Evolutionary conservation across 2,329 filamentous ascomycete genomes (phyloP).

Genomic region (Stylonectria norvegica): DNA sequence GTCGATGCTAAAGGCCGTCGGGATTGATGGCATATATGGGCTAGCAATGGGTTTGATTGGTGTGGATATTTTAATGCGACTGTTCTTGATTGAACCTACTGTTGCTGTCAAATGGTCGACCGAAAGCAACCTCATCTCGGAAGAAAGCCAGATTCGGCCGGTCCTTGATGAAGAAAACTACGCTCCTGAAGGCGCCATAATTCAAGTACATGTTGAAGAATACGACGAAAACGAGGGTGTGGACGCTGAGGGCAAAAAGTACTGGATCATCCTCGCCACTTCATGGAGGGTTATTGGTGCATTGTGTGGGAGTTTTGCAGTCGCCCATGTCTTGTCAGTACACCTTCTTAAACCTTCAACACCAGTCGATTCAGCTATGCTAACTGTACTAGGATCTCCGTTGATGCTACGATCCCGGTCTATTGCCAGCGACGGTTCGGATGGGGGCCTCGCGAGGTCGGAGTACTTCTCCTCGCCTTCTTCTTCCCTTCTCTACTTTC

Average conservation of each 20-base stretch:
- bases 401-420: slow-evolving; percentile 10
- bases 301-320: slow-evolving; percentile 11
- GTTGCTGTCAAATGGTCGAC: slow-evolving; percentile 2
- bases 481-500: slow-evolving; percentile 12
- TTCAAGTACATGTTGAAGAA: no score
- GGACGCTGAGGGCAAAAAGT: not conserved
- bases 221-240: not conserved
- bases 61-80: slow-evolving; percentile 10
- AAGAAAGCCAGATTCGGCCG: no score
- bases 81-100: slow-evolving; percentile 10
- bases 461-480: slow-evolving; percentile 9
- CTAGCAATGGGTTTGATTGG: slow-evolving; percentile 8
- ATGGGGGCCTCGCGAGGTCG: slow-evolving; percentile 5
- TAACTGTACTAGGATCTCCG: slow-evolving; percentile 9
- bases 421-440: slow-evolving; percentile 8
- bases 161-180: no score
- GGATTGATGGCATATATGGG: slow-evolving; percentile 8
- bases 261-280: not conserved
- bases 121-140: not conserved
- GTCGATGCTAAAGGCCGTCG: not conserved
- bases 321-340: slow-evolving; percentile 14
- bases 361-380: not conserved
- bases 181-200: no score
- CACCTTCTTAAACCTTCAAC: no score
- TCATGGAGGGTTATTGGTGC: slow-evolving; percentile 14